Evolutionary conservation across 176 grass and related monocot species (phyloP).

Genomic region (Avena atlantica): DNA sequence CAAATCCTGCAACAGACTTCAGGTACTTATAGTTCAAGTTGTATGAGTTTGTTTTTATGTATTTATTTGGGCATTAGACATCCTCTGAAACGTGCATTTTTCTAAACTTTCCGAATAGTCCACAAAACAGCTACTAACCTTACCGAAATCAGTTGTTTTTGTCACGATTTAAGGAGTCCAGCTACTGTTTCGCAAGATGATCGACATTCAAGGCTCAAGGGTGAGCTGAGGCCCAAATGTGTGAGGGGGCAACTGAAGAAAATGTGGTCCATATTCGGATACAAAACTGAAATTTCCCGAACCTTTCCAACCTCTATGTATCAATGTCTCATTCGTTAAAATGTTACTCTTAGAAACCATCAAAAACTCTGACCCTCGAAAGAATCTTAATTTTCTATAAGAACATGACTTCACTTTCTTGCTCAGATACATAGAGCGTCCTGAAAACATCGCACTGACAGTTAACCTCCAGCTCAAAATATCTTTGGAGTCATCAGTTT

Average conservation of each 20-base stretch:
- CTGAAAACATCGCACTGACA: not conserved
- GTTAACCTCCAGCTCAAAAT: not conserved
- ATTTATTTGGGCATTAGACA: not conserved
- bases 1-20: constrained; percentile 90
- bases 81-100: not conserved
- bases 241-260: not conserved
- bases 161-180: not conserved
- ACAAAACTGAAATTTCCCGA: not conserved
- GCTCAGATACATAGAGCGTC: not conserved
- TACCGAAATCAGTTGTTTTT: not conserved
- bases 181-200: not conserved
- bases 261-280: not conserved
- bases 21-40: constrained; percentile 46
- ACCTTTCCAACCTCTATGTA: not conserved
- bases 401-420: not conserved
- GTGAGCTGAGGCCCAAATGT: not conserved
- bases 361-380: not conserved
- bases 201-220: not conserved
- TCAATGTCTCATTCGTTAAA: not conserved
- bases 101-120: not conserved
- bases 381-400: not conserved
- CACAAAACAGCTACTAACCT: not conserved
- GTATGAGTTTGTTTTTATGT: not conserved
- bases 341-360: not conserved
- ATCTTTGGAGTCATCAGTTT: not conserved